Base-by-base conservation (phyloP, 768 basidiomycete species). In the Fistulinella prunicolor region DNA sequence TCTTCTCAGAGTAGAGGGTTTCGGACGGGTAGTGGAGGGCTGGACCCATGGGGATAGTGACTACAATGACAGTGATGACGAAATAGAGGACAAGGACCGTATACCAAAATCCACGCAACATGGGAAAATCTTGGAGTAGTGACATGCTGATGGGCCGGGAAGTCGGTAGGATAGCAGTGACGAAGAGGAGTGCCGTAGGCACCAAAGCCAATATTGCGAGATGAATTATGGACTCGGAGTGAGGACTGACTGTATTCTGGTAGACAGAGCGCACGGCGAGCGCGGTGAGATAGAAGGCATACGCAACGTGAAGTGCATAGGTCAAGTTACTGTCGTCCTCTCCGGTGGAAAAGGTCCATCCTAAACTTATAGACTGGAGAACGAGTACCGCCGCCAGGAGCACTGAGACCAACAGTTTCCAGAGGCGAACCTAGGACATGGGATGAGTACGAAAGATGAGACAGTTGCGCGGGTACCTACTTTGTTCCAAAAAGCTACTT, bases 1-100 rank as follows among this genome's bases (percentile, higher is more conserved):
- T 79, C 66, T 89, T 90, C 41, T 83, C 76, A 0, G 86, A 80
- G 62, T 93, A 94, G 29, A 94, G 83, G 10, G 69, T 68, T 47
- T 83, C 77, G n/a, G 82, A 71, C 1, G 88, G 85, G 59, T 81
- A 89, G 60, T 90, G 80, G 6, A 94, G 70, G 9, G 74, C 69
- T 0, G 94, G 94, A 0, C 92, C 92, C 30, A 77, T 72, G 3
- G 86, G 86, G 2, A 83, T 85, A 6, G 68, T 71, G 43, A 72
- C 61, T 16, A 70, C 64, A n/a, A 84, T 40, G 29, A 70, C 47
- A 46, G 70, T 70, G 2, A 75, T 68, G 16, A 79, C 30, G 21
- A 67, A 61, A 55, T 84, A 86, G 17, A 85, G 60, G 6, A 57
- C 70, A 14, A 85, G 59, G 9, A 74, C 69, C 3, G 74, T 63